Percentiles rank a stretch among this genome's conserved stretches.
phyloP scores from a whole-genome alignment of 1,139 yeast genomes.

The Suhomyces bokatorum region DNA sequence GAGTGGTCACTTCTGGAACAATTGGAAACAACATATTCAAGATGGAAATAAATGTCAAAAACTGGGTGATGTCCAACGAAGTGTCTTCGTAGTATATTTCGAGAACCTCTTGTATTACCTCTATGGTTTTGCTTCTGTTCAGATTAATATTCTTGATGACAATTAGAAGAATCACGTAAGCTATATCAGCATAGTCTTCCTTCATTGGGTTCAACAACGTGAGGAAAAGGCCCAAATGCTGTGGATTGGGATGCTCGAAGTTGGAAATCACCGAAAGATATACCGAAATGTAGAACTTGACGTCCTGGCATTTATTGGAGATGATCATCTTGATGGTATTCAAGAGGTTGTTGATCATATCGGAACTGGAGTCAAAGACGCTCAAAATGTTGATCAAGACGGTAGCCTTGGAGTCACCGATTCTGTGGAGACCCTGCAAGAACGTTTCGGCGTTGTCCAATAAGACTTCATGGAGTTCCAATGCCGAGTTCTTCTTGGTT shows the following conservation, averaged over 20 bases:
- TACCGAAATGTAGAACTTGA: conserved; percentile 18
- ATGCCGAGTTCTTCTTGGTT: conserved; percentile 15
- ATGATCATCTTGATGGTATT: conserved; percentile 6
- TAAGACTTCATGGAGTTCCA: conserved; percentile 20
- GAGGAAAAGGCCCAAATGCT: conserved; percentile 29
- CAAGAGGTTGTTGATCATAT: conserved; percentile 8
- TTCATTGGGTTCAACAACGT: conserved; percentile 21
- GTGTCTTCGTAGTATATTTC: conserved; percentile 26
- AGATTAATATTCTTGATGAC: conserved; percentile 26
- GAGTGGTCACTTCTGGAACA: conserved; percentile 24
- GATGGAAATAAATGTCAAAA: conserved; percentile 24
- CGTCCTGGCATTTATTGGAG: neutral
- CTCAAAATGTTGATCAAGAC: conserved; percentile 6
- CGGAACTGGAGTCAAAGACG: conserved; percentile 8
- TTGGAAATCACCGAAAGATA: conserved; percentile 23
- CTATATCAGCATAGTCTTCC: conserved; percentile 13
- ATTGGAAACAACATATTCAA: conserved; percentile 29
- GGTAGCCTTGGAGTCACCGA: conserved; percentile 19
- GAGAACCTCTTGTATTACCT: conserved; percentile 26
- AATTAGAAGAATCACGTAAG: conserved; percentile 26
- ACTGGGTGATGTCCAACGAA: conserved; percentile 14
- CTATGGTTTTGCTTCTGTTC: conserved; percentile 16
- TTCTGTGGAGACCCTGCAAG: conserved; percentile 18
- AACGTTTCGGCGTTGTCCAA: conserved; percentile 22
- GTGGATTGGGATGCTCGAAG: conserved; percentile 22